Percentiles rank a stretch among this genome's conserved stretches.
Evolutionary conservation across 2,329 filamentous ascomycete genomes (phyloP).

Genomic region (Penicillium sp.): DNA sequence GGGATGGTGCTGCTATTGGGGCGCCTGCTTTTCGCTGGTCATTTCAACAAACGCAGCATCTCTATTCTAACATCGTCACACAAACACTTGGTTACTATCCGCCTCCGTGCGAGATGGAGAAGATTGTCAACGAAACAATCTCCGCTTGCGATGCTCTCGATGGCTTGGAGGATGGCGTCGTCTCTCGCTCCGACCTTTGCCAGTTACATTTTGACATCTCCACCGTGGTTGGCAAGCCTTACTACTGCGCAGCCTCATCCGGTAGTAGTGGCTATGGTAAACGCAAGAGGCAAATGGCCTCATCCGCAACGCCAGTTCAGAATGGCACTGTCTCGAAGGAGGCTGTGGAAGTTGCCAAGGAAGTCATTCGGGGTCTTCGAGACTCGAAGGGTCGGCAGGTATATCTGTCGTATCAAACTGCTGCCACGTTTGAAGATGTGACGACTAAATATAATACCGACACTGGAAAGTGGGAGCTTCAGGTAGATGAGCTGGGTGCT

Average conservation of each 20-base stretch:
- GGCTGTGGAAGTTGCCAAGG: slow-evolving; percentile 16
- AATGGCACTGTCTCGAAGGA: slow-evolving; percentile 18
- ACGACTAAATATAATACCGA: slow-evolving; percentile 15
- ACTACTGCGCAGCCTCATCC: slow-evolving; percentile 42
- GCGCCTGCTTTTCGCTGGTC: slow-evolving; percentile 50
- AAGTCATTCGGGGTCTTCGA: slow-evolving; percentile 14
- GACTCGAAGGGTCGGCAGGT: slow-evolving; percentile 17
- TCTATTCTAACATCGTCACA: slow-evolving; percentile 42
- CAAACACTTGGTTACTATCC: slow-evolving; percentile 36
- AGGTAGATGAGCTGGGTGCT: slow-evolving; percentile 16
- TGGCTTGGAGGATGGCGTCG: slow-evolving; percentile 56
- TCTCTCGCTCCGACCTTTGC: slow-evolving; percentile 53
- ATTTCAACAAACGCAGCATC: slow-evolving; percentile 47
- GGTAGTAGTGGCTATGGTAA: slow-evolving; percentile 27
- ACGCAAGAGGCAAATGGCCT: slow-evolving; percentile 28
- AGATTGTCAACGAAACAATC: slow-evolving; percentile 9
- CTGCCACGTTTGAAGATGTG: slow-evolving; percentile 14
- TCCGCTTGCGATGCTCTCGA: slow-evolving; percentile 45
- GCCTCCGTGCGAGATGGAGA: slow-evolving; percentile 11
- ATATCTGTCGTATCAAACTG: slow-evolving; percentile 21
- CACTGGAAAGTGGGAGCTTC: slow-evolving; percentile 17
- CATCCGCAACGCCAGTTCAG: slow-evolving; percentile 13
- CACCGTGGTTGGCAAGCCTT: slow-evolving; percentile 49
- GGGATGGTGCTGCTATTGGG: slow-evolving; percentile 49
- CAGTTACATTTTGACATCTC: slow-evolving; percentile 49